Conservation (phyloP, 2,329 filamentous ascomycete genomes). For the Madurella fahalii region DNA sequence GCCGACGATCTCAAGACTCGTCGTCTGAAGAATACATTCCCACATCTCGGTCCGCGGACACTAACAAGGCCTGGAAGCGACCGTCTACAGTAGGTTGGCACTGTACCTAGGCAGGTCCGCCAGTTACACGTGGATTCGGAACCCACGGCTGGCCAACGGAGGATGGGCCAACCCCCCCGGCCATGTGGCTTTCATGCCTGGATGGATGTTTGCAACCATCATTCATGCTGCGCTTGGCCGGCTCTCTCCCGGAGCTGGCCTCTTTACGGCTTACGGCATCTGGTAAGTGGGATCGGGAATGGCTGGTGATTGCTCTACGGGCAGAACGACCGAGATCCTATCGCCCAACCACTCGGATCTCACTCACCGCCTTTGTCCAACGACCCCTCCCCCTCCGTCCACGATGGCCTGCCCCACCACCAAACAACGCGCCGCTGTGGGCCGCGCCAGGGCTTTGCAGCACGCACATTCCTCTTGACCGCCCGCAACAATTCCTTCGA, state of each 20-base stretch:
- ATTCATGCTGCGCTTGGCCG: background rate
- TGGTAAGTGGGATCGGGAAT: background rate
- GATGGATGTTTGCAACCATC: background rate
- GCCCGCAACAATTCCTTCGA: background rate
- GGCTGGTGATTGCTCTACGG: background rate
- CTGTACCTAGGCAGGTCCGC: background rate
- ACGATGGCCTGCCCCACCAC: background rate
- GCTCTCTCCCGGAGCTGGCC: too few relatives aligned
- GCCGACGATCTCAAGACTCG: too few relatives aligned
- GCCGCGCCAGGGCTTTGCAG: background rate
- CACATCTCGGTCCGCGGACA: too few relatives aligned
- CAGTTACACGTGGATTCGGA: too few relatives aligned
- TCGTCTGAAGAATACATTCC: too few relatives aligned
- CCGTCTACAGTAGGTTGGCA: background rate
- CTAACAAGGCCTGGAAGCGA: too few relatives aligned
- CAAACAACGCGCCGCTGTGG: background rate
- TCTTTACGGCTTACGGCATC: too few relatives aligned
- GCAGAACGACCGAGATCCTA: background rate
- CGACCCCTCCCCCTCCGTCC: background rate
- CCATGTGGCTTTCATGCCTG: background rate
- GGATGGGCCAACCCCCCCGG: background rate
- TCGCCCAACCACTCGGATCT: background rate
- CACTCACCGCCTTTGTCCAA: background rate
- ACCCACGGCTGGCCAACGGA: too few relatives aligned
- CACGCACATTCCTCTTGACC: slow-evolving; percentile 4